Base-by-base conservation (phyloP, 495 filamentous ascomycete species). In the Hypoxylon rickii region DNA sequence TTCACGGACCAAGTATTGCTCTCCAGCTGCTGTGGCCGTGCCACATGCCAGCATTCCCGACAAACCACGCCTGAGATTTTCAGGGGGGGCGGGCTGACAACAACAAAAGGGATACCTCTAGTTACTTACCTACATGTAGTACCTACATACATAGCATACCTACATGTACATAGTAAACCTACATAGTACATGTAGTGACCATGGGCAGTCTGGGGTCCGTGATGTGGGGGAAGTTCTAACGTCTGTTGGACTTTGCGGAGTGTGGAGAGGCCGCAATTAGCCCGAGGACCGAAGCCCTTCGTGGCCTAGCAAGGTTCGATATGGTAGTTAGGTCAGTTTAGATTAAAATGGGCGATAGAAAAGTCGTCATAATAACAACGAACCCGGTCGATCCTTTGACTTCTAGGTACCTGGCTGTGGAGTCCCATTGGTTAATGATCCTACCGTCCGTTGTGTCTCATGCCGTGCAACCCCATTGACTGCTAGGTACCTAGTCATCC, bases 201-300 rank as follows among this genome's bases (percentile, higher is more conserved):
- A n/a, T n/a, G n/a, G n/a, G n/a, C n/a, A 55, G 46, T 31, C 53
- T 41, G 44, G 53, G 53, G 45, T 40, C 20, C 11, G 36, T 40
- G n/a, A 32, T 53, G 58, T 62, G 58, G 52, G 48, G 58, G 48
- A 57, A 42, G 32, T 33, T 26, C 33, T 26, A 48, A 44, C 42
- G 40, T 46, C 22, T 24, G 4, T 52, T 44, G 51, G 38, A 51
- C 41, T 44, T 47, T 56, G 58, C 37, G 43, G 52, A 62, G 58
- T 62, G 52, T 57, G 58, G 58, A 57, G 58, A 53, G 58, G 44
- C 58, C 58, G 58, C 58, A 57, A 62, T 62, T 62, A 56, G 47
- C 58, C 58, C 58, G 58, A 62, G 52, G 47, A 19, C 58, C 58
- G 47, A 62, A 29, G 43, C 51, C 51, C 26, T 61, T 61, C 41